Evolutionary conservation across 352 stramenopile species (phyloP).

Genomic region (Globisporangium megalacanthum): DNA sequence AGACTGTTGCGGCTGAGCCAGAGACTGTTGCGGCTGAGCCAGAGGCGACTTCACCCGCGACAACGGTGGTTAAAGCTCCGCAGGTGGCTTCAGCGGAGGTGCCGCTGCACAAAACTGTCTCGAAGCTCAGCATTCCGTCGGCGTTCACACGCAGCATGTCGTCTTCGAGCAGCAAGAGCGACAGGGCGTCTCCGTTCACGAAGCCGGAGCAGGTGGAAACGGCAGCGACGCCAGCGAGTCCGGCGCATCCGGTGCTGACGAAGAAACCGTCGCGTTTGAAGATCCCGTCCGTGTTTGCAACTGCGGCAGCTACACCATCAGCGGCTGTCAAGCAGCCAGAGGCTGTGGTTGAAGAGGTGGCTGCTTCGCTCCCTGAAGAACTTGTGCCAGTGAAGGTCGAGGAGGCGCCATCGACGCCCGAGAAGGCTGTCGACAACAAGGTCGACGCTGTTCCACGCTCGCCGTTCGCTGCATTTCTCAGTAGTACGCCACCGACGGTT

Average conservation of each 20-base stretch:
- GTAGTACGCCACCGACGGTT: not conserved
- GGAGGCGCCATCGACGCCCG: not conserved
- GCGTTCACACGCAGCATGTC: conserved; percentile 39
- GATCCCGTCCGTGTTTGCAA: conserved; percentile 25
- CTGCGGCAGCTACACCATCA: not conserved
- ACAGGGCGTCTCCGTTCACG: conserved; percentile 1
- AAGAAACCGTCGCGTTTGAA: conserved; percentile 24
- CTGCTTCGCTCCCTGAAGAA: not conserved
- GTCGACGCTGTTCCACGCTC: conserved; percentile 1
- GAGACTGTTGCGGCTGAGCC: not conserved
- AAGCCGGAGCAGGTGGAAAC: not conserved
- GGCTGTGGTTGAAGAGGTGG: not conserved
- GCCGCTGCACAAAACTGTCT: conserved; percentile 40
- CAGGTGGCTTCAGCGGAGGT: conserved; percentile 7
- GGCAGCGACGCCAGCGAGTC: conserved; percentile 3
- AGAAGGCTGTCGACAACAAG: not conserved
- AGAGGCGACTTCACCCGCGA: not conserved
- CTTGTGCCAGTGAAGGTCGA: not conserved
- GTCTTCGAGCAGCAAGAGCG: conserved; percentile 25
- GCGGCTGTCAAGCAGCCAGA: not conserved
- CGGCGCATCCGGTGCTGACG: conserved; percentile 5
- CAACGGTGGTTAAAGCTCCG: not conserved
- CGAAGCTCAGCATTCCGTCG: conserved; percentile 47
- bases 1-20: not conserved
- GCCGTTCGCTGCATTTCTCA: conserved; percentile 2